Conservation (phyloP, 805 yeast genomes). For the Brettanomyces sp. region DNA sequence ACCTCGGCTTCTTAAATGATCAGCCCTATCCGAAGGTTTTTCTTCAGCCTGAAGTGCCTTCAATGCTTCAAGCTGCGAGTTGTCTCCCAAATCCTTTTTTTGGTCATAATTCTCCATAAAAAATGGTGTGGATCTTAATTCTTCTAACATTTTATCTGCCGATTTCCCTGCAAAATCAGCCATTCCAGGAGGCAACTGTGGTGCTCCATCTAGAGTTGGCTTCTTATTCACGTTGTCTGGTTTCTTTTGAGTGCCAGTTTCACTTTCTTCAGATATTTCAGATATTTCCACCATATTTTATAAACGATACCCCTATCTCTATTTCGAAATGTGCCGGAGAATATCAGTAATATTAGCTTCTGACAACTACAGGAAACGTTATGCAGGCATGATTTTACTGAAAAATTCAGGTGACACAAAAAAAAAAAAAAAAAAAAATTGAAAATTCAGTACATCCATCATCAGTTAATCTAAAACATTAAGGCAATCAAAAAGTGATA, state of each 20-base stretch:
- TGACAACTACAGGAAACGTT: too few relatives aligned
- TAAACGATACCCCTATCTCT: too few relatives aligned
- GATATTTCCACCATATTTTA: conserved; percentile 22
- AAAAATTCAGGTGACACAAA: too few relatives aligned
- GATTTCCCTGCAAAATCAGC: conserved; percentile 52
- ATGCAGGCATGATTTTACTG: too few relatives aligned
- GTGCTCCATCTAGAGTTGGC: conserved; percentile 41
- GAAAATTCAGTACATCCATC: too few relatives aligned
- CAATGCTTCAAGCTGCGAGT: conserved; percentile 73
- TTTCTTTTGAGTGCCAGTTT: neutral
- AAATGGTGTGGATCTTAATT: conserved; percentile 78
- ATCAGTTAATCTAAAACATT: too few relatives aligned
- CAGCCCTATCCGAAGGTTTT: conserved; percentile 85
- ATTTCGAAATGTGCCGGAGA: too few relatives aligned
- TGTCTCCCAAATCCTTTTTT: conserved; percentile 67
- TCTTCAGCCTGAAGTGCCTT: conserved; percentile 92
- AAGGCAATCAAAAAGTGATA: too few relatives aligned
- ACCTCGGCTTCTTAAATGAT: conserved; percentile 86
- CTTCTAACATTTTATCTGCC: conserved; percentile 67
- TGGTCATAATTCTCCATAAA: conserved; percentile 86
- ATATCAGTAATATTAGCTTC: too few relatives aligned
- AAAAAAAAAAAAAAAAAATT: too few relatives aligned
- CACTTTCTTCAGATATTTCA: conserved; percentile 16
- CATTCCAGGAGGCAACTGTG: conserved; percentile 77
- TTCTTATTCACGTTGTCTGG: conserved; percentile 18